phyloP scores from a whole-genome alignment of 257 asterid species.

The Jasminum sambac region DNA sequence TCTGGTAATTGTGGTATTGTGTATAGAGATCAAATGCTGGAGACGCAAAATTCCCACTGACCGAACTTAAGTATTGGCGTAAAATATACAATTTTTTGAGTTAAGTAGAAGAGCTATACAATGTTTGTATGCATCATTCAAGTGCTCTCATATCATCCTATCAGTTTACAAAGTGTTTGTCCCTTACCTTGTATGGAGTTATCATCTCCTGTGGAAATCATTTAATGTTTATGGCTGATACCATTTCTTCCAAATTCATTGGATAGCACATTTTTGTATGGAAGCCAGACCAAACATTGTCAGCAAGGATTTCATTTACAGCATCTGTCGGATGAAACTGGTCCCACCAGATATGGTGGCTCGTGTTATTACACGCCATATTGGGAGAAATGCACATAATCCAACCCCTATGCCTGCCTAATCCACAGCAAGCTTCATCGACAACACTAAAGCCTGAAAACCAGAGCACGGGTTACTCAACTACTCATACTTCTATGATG shows the following conservation, averaged over 20 bases:
- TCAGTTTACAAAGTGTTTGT: neutral
- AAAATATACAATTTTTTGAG: constrained; percentile 1
- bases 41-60: constrained; percentile 20
- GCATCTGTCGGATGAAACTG: constrained; percentile 92
- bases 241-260: constrained; percentile 76
- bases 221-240: constrained; percentile 31
- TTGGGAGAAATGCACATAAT: constrained; percentile 72
- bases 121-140: neutral
- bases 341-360: constrained; percentile 90
- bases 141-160: constrained; percentile 6
- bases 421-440: constrained; percentile 88
- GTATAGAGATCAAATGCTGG: constrained; percentile 20
- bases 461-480: constrained; percentile 2
- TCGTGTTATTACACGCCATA: constrained; percentile 79
- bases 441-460: constrained; percentile 67
- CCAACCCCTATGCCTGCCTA: constrained; percentile 72
- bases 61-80: neutral
- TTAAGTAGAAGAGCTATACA: neutral
- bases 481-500: neutral
- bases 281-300: constrained; percentile 71
- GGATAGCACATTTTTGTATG: constrained; percentile 84
- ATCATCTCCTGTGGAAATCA: constrained; percentile 5
- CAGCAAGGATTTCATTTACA: constrained; percentile 76
- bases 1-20: constrained; percentile 8
- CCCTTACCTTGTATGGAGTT: neutral